Percentiles rank a stretch among this genome's conserved stretches.
Evolutionary conservation across 495 filamentous ascomycete genomes (phyloP).

Genomic region (Podospora conica): DNA sequence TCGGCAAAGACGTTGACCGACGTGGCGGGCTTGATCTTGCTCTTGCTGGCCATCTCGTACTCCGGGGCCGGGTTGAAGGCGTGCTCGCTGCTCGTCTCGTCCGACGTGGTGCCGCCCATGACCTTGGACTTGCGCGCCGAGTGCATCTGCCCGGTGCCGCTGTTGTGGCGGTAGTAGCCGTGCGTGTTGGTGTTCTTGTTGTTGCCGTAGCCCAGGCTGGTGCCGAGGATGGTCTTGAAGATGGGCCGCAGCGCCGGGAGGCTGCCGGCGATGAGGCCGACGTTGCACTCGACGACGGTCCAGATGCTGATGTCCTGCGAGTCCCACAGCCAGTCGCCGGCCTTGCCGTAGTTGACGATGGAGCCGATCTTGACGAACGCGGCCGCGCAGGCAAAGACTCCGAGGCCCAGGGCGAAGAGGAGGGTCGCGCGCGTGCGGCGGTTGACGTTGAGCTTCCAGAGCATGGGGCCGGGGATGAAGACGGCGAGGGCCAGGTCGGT

Average conservation of each 20-base stretch:
- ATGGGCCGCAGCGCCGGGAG: conserved; percentile 17
- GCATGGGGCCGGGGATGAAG: conserved; percentile 37
- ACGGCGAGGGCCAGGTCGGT: conserved; percentile 41
- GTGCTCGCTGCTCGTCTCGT: conserved; percentile 13
- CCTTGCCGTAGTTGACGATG: conserved; percentile 33
- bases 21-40: background rate
- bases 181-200: background rate
- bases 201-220: conserved; percentile 14
- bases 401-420: conserved; percentile 37
- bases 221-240: conserved; percentile 18
- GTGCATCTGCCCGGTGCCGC: background rate
- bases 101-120: background rate
- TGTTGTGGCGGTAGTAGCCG: conserved; percentile 6
- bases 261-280: conserved; percentile 18
- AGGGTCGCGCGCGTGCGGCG: conserved; percentile 34
- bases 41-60: conserved; percentile 2
- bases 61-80: conserved; percentile 9
- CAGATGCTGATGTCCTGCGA: conserved; percentile 25
- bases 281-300: conserved; percentile 21
- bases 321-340: conserved; percentile 43
- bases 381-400: conserved; percentile 42
- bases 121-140: background rate
- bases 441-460: conserved; percentile 42
- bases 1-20: background rate
- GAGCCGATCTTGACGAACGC: conserved; percentile 40